Conservation (phyloP, 441 rosid species). For the Bocquillonia castaneifolia region DNA sequence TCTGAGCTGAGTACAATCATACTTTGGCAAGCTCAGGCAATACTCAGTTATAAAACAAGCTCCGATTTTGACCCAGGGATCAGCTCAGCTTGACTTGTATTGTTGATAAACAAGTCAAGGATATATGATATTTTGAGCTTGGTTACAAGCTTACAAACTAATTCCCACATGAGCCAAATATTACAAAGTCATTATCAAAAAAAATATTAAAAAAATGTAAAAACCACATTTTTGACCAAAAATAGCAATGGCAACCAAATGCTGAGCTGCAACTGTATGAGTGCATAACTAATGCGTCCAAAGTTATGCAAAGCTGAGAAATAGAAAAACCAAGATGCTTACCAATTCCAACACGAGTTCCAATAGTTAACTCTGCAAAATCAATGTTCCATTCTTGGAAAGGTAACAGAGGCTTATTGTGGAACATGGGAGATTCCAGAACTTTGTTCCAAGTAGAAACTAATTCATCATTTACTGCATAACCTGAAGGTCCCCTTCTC, state of each 20-base stretch:
- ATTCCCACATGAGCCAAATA: neutral
- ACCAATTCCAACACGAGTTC: constrained; percentile 99
- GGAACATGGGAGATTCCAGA: constrained; percentile 85
- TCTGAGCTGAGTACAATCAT: neutral
- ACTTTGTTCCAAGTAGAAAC: constrained; percentile 77
- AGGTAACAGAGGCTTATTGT: constrained; percentile 67
- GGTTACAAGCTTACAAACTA: neutral
- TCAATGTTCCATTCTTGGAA: constrained; percentile 94
- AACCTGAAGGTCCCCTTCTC: constrained; percentile 49
- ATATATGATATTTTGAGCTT: too few relatives aligned
- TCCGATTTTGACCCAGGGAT: neutral
- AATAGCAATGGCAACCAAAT: neutral
- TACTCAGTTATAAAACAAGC: neutral
- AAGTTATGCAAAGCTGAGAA: neutral
- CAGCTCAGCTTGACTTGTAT: neutral
- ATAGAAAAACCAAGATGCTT: constrained; percentile 21
- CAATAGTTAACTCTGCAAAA: constrained; percentile 85
- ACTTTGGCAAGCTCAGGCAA: neutral
- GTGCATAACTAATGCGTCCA: neutral
- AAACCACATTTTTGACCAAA: neutral
- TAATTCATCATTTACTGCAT: constrained; percentile 42
- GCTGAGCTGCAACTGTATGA: constrained; percentile 1
- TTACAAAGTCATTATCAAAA: neutral
- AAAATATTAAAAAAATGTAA: too few relatives aligned
- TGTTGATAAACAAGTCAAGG: too few relatives aligned